Percentiles rank a stretch among this genome's conserved stretches.
phyloP scores from a whole-genome alignment of 2,329 filamentous ascomycete species.

The Aschersonia sp. region DNA sequence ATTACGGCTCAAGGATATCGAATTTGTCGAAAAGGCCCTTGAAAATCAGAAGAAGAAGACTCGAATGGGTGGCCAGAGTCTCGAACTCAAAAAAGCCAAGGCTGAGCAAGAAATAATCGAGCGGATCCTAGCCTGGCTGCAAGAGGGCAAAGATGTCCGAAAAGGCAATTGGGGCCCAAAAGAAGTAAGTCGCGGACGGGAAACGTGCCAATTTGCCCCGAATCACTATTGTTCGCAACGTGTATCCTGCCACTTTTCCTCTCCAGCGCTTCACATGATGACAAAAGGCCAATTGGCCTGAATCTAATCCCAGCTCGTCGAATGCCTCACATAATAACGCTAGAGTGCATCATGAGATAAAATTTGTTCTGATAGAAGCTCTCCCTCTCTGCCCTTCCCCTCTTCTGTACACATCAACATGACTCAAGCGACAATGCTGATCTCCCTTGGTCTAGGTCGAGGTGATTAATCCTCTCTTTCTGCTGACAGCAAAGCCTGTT shows the following conservation, averaged over 20 bases:
- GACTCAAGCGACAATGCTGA: neutral
- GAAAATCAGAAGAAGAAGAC: conserved; percentile 92
- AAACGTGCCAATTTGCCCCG: conserved; percentile 8
- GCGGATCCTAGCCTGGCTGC: conserved; percentile 70
- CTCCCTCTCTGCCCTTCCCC: conserved; percentile 1
- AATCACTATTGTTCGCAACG: conserved; percentile 1
- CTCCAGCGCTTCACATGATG: conserved; percentile 55
- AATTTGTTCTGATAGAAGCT: conserved; percentile 49
- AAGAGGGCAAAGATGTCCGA: conserved; percentile 84
- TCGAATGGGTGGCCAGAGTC: conserved; percentile 77
- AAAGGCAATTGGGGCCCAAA: conserved; percentile 83
- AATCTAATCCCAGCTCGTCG: conserved; percentile 99
- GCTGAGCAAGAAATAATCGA: conserved; percentile 89
- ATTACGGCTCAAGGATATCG: conserved; percentile 93
- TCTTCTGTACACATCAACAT: conserved; percentile 1
- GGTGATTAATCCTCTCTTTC: conserved; percentile 90
- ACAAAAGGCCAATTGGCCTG: conserved; percentile 92
- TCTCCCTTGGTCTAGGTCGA: conserved; percentile 52
- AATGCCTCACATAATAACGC: conserved; percentile 65
- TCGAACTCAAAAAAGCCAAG: conserved; percentile 95
- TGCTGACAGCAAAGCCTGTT: conserved; percentile 90
- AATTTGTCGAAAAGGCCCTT: conserved; percentile 91
- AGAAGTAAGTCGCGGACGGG: conserved; percentile 55
- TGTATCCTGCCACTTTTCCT: neutral
- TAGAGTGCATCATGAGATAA: conserved; percentile 80